phyloP scores from a whole-genome alignment of 345 rosid species.

The Orychophragmus violaceus region DNA sequence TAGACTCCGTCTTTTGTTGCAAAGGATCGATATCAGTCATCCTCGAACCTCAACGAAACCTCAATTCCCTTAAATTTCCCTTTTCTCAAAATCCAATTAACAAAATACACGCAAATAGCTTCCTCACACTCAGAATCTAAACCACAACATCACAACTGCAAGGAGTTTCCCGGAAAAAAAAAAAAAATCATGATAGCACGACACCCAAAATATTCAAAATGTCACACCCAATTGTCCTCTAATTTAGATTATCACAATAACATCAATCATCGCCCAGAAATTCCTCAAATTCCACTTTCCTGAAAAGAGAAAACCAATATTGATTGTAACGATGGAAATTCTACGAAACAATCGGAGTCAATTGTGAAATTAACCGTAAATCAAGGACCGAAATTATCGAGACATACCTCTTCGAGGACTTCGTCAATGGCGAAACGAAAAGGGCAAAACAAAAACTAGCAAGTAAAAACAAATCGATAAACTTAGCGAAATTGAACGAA shows the following conservation, averaged over 20 bases:
- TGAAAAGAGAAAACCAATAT: neutral
- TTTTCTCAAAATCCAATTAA: neutral
- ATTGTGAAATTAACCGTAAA: neutral
- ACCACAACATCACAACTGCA: neutral
- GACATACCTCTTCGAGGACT: neutral
- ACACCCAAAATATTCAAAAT: neutral
- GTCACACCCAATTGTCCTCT: neutral
- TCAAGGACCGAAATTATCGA: neutral
- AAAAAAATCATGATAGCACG: neutral
- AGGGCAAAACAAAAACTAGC: neutral
- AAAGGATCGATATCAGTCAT: neutral
- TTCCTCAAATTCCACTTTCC: neutral
- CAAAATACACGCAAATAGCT: neutral
- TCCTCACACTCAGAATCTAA: neutral
- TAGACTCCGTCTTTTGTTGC: neutral
- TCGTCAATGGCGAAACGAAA: slow-evolving; percentile 3
- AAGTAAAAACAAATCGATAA: neutral
- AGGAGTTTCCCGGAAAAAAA: neutral
- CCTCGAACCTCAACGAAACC: neutral
- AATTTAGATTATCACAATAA: neutral
- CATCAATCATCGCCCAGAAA: neutral
- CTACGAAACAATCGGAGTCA: neutral
- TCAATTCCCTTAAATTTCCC: neutral
- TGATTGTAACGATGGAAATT: neutral
- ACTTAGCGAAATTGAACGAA: neutral